Evolutionary conservation across 2,329 filamentous ascomycete genomes (phyloP).

Genomic region (Diplodia mutila): DNA sequence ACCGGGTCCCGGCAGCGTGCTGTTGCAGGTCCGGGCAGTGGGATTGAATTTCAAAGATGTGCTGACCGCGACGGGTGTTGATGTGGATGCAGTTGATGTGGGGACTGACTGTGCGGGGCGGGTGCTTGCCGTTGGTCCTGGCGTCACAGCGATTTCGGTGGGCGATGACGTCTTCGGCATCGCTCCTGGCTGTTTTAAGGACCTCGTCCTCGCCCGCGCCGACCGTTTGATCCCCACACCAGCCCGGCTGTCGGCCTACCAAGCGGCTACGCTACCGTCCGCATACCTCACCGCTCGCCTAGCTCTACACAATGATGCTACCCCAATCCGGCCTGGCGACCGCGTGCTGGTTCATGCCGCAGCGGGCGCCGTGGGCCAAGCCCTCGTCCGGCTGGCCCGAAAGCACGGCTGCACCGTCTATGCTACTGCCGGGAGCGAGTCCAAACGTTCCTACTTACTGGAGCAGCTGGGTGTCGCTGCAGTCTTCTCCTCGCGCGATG

Average conservation of each 20-base stretch:
- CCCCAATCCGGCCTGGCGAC: slow-evolving; percentile 24
- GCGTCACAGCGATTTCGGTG: slow-evolving; percentile 20
- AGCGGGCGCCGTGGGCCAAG: slow-evolving; percentile 38
- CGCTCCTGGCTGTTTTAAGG: background rate
- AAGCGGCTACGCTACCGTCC: slow-evolving; percentile 31
- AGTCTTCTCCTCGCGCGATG: slow-evolving; percentile 39
- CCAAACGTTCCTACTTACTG: slow-evolving; percentile 33
- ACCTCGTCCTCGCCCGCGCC: background rate
- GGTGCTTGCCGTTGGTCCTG: slow-evolving; percentile 27
- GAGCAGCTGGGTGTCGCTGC: slow-evolving; percentile 32
- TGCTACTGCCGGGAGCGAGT: slow-evolving; percentile 34
- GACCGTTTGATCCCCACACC: background rate
- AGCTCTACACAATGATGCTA: slow-evolving; percentile 27
- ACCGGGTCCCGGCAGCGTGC: slow-evolving; percentile 33
- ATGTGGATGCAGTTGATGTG: slow-evolving; percentile 16
- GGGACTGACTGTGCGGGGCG: slow-evolving; percentile 29
- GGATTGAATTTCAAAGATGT: slow-evolving; percentile 26
- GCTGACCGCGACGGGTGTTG: slow-evolving; percentile 25
- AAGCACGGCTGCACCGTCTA: slow-evolving; percentile 35
- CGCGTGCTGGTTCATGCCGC: too few relatives aligned
- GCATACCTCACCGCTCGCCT: slow-evolving; percentile 29
- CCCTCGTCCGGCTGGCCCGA: slow-evolving; percentile 33
- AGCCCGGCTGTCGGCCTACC: slow-evolving; percentile 29
- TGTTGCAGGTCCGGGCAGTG: slow-evolving; percentile 27
- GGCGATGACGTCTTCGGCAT: slow-evolving; percentile 22